Percentiles rank a stretch among this genome's conserved stretches.
phyloP scores from a whole-genome alignment of 495 filamentous ascomycete species.

The Lasiosphaeriaceae sp. region DNA sequence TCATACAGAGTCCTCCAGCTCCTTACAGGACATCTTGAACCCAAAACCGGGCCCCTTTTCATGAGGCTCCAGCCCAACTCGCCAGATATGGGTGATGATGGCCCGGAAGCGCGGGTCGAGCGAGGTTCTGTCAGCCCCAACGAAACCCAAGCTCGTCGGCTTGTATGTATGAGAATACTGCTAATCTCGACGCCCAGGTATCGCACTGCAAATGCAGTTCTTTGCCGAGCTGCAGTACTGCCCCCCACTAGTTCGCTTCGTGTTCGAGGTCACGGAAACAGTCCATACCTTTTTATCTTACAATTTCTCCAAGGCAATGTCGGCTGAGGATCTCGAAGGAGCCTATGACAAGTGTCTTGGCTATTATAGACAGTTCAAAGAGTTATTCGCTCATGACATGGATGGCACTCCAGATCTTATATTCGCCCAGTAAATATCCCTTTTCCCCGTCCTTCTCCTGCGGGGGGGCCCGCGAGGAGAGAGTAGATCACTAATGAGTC shows the following conservation, averaged over 20 bases:
- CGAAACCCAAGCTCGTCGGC: not conserved
- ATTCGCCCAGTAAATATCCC: constrained; percentile 21
- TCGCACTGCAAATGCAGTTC: constrained; percentile 23
- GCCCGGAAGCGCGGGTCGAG: constrained; percentile 19
- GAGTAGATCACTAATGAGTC: not conserved
- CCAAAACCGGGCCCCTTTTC: constrained; percentile 23
- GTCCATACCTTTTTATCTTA: constrained; percentile 26
- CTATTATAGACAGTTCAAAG: constrained; percentile 9
- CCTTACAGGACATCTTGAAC: constrained; percentile 24
- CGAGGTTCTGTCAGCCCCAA: constrained; percentile 15
- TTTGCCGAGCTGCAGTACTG: constrained; percentile 22
- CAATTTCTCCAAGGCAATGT: constrained; percentile 24
- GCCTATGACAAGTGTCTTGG: constrained; percentile 22
- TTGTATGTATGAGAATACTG: not conserved
- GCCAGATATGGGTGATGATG: constrained; percentile 17
- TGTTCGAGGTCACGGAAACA: constrained; percentile 24
- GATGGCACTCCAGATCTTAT: constrained; percentile 14
- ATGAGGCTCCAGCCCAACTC: constrained; percentile 20
- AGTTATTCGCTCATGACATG: not conserved
- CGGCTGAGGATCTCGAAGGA: constrained; percentile 22
- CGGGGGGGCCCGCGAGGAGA: not conserved
- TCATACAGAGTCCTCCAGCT: constrained; percentile 17
- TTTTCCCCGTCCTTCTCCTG: not conserved
- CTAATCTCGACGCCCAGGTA: constrained; percentile 11
- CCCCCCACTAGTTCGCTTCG: constrained; percentile 16